Base-by-base conservation (phyloP, 2,329 filamentous ascomycete species). In the Ceratocystis huliohia region DNA sequence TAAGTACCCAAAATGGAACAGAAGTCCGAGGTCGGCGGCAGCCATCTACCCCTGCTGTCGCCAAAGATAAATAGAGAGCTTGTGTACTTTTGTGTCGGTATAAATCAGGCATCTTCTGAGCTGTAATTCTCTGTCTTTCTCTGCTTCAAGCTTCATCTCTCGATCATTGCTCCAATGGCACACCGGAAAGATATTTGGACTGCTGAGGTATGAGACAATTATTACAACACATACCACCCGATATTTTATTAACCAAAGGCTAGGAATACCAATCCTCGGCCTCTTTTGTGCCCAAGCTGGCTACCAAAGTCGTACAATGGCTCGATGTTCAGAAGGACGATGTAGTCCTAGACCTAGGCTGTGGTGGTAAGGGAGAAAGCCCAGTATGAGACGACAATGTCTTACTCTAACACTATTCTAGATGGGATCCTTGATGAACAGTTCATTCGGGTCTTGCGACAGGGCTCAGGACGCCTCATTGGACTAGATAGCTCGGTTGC, bases 231-330 rank as follows among this genome's bases (percentile, higher is more conserved):
- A 7, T 20, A 2, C n/a, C 46, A 2, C n/a, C 46, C 46, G 46
- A 61, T 48, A 4, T 37, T 41, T 37, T 56, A 7, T 50, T 63
- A 17, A 17, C n/a, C 20, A 13, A 15, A 41, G 13, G 4, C 17
- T 30, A 84, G 81, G 80, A 79, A 41, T 88, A 87, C 71, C 81
- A 84, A 68, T 76, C 81, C 67, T 80, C 84, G 1, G 85, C 84
- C 6, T 81, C 82, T 0, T 88, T 87, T 70, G 84, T 87, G 7
- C 84, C 85, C 2, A 82, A 84, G 71, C 75, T 87, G 8, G 80
- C 84, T 0, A 78, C 77, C 17, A 85, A 83, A 68, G 77, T 87
- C 4, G 71, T 85, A 10, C 73, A 77, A 59, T 86, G 83, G 79
- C 76, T 88, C 0, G 79, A 85, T 69, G 78, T 84, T 0, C 78